A percentile compares a stretch with the other conserved stretches of the same genome.
Conservation (phyloP, 345 rosid species). For the Durio zibethinus region DNA sequence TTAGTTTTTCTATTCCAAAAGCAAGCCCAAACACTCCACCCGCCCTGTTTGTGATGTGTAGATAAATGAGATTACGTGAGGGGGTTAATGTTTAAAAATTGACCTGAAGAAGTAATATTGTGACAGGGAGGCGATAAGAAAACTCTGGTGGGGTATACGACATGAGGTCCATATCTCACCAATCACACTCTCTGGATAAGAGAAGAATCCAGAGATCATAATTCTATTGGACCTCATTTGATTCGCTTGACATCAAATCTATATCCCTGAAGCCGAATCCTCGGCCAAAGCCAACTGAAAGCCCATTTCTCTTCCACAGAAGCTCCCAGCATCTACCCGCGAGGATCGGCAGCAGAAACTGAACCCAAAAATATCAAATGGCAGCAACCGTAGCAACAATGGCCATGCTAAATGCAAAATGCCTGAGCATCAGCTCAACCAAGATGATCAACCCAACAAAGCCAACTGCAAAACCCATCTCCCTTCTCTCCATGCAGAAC, state of each 20-base stretch:
- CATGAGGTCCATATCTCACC: conserved; percentile 37
- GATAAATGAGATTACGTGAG: not conserved
- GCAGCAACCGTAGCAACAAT: conserved; percentile 56
- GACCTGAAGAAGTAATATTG: not conserved
- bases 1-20: too few species aligned
- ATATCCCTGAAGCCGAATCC: not conserved
- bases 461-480: conserved; percentile 29
- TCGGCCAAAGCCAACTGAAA: not conserved
- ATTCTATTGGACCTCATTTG: conserved; percentile 37
- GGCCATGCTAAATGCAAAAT: conserved; percentile 57
- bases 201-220: conserved; percentile 43
- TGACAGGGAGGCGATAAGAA: not conserved
- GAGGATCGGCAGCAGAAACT: not conserved
- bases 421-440: conserved; percentile 38
- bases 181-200: conserved; percentile 50
- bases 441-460: conserved; percentile 34
- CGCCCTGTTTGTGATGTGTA: not conserved
- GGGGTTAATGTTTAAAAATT: not conserved
- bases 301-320: conserved; percentile 17
- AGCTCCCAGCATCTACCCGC: not conserved
- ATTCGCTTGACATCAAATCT: conserved; percentile 7
- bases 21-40: not conserved
- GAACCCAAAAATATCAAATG: conserved; percentile 20
- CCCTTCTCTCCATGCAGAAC: conserved; percentile 33
- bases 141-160: not conserved